Evolutionary conservation across 2,329 filamentous ascomycete genomes (phyloP), one percentile per base, ranked within the genome.

Genomic region (Fusarium pseudoanthophilum): DNA sequence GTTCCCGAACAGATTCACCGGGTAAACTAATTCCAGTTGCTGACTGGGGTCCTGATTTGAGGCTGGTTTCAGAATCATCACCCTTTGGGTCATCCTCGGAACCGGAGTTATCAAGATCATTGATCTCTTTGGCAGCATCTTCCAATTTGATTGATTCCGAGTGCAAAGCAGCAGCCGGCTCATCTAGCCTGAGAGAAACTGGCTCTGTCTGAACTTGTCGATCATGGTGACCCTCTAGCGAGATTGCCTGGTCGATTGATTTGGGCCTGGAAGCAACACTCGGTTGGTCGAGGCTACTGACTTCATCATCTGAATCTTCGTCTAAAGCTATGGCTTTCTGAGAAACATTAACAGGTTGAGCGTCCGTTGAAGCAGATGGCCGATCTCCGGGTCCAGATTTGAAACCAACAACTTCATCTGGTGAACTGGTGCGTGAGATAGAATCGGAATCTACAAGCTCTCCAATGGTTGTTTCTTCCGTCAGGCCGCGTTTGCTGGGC

Each of bases 61-160:
- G 36, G 21, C 28, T 39, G 36, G 43, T 43, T 39, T 32, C 45
- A 34, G 49, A 42, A 28, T 52, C 24, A n/a, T 51, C 55, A 24
- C 53, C 67, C 43, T 67, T 67, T 39, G 34, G 61, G 20, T 61
- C 60, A 24, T 52, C 46, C 21, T 72, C 69, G 15, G 51, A 42
- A 45, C 43, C 24, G 20, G 24, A 37, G 42, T 67, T 60, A 20
- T 53, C 43, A 34, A 51, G 46, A 18, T 56, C 28, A 58, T n/a
- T 52, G 20, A n/a, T n/a, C 26, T 67, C 55, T 24, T 60, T 59
- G n/a, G 7, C 40, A 30, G 26, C 26, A 37, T 52, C 62, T 13
- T 30, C 37, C n/a, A 39, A 36, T 28, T 62, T 30, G 18, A 56
- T 26, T 28, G 60, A 37, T 28, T 57, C 42, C 16, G 42, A 21